Percentiles rank a stretch among this genome's conserved stretches.
Evolutionary conservation across 2,329 filamentous ascomycete genomes (phyloP).

Genomic region (Pseudocercospora fuligena): DNA sequence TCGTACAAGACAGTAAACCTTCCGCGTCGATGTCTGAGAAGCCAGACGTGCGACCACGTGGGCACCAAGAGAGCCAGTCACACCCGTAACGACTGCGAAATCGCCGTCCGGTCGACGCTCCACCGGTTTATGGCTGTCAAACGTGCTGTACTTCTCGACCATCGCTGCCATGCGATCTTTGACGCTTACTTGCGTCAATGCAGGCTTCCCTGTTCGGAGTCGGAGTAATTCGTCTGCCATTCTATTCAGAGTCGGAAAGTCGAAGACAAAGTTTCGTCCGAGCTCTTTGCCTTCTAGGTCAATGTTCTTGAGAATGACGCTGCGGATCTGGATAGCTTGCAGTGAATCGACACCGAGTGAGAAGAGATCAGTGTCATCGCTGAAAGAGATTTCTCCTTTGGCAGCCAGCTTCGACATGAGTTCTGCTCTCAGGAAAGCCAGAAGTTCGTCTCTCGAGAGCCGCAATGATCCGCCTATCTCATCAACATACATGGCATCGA

Average conservation of each 20-base stretch:
- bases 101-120: constrained; percentile 12
- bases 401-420: constrained; percentile 4
- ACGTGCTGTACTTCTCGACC: constrained; percentile 48
- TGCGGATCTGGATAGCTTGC: constrained; percentile 56
- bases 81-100: constrained; percentile 58
- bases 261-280: constrained; percentile 63
- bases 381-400: constrained; percentile 11
- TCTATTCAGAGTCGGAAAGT: constrained; percentile 56
- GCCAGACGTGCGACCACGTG: constrained; percentile 56
- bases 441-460: constrained; percentile 11
- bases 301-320: constrained; percentile 56
- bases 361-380: constrained; percentile 40
- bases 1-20: constrained; percentile 60
- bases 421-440: constrained; percentile 13
- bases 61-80: constrained; percentile 67
- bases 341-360: constrained; percentile 42
- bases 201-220: constrained; percentile 45
- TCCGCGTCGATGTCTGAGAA: constrained; percentile 33
- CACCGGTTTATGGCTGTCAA: constrained; percentile 35
- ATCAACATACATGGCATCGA: constrained; percentile 51
- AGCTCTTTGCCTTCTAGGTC: constrained; percentile 55
- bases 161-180: constrained; percentile 51
- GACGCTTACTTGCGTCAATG: constrained; percentile 38
- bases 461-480: constrained; percentile 22
- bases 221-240: constrained; percentile 52